These are phyloP conservation scores for Amanita molliuscula DNA, from an alignment of 768 basidiomycete species.

Conservation along the genomic window DNA sequence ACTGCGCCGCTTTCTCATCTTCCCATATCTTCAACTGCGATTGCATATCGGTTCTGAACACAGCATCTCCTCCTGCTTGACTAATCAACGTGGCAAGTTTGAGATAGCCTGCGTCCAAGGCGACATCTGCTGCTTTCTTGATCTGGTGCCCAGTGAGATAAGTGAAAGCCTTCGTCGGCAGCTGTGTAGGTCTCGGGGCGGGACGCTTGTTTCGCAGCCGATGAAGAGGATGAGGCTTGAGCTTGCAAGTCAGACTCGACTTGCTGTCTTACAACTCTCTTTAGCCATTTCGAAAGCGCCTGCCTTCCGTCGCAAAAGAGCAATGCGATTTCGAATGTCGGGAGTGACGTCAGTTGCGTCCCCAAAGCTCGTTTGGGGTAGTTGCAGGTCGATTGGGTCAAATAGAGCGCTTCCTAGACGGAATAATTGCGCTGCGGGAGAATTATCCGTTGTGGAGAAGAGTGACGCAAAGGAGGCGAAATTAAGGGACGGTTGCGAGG, in stretches of 20 bases:
- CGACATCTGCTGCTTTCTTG: slow-evolving; percentile 67
- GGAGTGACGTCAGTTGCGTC: slow-evolving; percentile 31
- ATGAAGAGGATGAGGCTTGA: slow-evolving; percentile 5
- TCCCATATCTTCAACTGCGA: slow-evolving; percentile 80
- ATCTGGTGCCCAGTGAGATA: slow-evolving; percentile 83
- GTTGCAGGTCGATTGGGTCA: slow-evolving; percentile 64
- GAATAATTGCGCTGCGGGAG: slow-evolving; percentile 73
- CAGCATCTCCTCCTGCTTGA: slow-evolving; percentile 72
- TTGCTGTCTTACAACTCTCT: slow-evolving; percentile 53
- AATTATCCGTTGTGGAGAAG: slow-evolving; percentile 60
- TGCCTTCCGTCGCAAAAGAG: slow-evolving; percentile 59
- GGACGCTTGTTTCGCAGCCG: background rate
- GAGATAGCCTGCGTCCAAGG: slow-evolving; percentile 66
- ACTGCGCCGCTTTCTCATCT: slow-evolving; percentile 65
- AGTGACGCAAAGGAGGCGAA: slow-evolving; percentile 72
- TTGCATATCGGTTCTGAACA: slow-evolving; percentile 62
- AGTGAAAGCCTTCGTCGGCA: slow-evolving; percentile 54
- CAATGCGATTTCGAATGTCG: slow-evolving; percentile 53
- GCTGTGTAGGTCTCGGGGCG: slow-evolving; percentile 24
- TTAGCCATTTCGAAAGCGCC: slow-evolving; percentile 82
- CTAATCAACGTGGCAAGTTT: slow-evolving; percentile 85
- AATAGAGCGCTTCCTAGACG: slow-evolving; percentile 86
- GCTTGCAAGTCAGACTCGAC: slow-evolving; percentile 61
- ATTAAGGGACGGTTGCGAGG: slow-evolving; percentile 36
- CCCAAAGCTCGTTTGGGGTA: slow-evolving; percentile 18